Evolutionary conservation across 2,329 filamentous ascomycete genomes (phyloP).

Genomic region (Dichotomopilus funicola): DNA sequence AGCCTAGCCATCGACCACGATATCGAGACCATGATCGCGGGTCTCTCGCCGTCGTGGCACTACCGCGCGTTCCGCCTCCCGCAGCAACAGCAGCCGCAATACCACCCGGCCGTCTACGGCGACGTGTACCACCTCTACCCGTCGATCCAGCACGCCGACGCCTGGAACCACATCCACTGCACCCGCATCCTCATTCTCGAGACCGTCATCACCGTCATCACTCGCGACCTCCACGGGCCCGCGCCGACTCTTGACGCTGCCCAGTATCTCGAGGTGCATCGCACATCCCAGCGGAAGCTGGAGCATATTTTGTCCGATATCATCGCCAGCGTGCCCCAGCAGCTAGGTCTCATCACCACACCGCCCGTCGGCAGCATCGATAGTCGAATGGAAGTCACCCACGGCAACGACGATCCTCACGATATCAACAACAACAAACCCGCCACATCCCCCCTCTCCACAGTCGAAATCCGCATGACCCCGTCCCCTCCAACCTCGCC

Average conservation of each 20-base stretch:
- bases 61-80: conserved; percentile 32
- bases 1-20: conserved; percentile 37
- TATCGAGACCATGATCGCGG: conserved; percentile 34
- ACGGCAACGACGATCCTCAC: conserved; percentile 14
- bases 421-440: conserved; percentile 7
- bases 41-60: conserved; percentile 36
- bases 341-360: conserved; percentile 40
- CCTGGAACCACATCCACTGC: conserved; percentile 43
- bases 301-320: conserved; percentile 37
- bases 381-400: not conserved
- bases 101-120: conserved; percentile 37
- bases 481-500: conserved; percentile 27
- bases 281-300: conserved; percentile 35
- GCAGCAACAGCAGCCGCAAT: conserved; percentile 27
- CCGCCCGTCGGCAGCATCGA: conserved; percentile 31
- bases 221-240: conserved; percentile 27
- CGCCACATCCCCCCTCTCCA: conserved; percentile 21
- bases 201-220: conserved; percentile 40
- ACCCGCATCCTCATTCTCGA: conserved; percentile 43
- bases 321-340: conserved; percentile 42
- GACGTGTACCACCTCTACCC: conserved; percentile 41
- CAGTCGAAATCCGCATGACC: conserved; percentile 27
- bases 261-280: conserved; percentile 30
- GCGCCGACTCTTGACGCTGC: conserved; percentile 21
- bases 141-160: conserved; percentile 38